A percentile compares a stretch with the other conserved stretches of the same genome.
These are phyloP conservation scores for Vitis hybrid DNA, from an alignment of 177 flowering plant species.

Conservation along the genomic window DNA sequence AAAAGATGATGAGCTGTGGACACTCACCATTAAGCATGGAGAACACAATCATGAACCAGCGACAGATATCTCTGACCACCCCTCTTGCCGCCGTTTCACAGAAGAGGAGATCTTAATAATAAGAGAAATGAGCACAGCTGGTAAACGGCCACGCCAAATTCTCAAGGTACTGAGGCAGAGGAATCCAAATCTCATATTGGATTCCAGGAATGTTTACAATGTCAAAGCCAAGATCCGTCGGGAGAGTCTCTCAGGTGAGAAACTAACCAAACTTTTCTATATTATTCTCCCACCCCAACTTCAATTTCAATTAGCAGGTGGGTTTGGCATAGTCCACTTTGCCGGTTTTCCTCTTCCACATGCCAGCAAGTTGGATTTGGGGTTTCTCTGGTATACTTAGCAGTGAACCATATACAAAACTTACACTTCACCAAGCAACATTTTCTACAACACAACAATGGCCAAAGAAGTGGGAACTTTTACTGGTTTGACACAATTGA, in stretches of 20 bases:
- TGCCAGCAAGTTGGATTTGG: background rate
- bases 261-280: background rate
- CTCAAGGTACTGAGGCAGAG: constrained; percentile 9
- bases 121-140: constrained; percentile 6
- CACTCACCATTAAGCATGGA: constrained; percentile 4
- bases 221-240: constrained; percentile 9
- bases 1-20: constrained; percentile 2
- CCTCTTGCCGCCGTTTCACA: constrained; percentile 6
- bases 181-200: constrained; percentile 8
- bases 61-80: constrained; percentile 2
- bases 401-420: too few relatives aligned
- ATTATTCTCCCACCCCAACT: background rate
- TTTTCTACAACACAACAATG: too few relatives aligned
- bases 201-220: constrained; percentile 11
- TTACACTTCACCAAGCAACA: too few relatives aligned
- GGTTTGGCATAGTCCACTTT: background rate
- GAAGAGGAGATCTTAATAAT: constrained; percentile 6
- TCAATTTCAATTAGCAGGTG: background rate
- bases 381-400: too few relatives aligned
- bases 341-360: background rate
- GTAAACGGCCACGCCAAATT: constrained; percentile 10
- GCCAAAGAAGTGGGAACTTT: too few relatives aligned
- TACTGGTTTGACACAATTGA: too few relatives aligned
- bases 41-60: constrained; percentile 6
- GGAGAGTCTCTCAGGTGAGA: constrained; percentile 5